phyloP scores from a whole-genome alignment of 108 stramenopile species.

The Schizochytrium sp. region DNA sequence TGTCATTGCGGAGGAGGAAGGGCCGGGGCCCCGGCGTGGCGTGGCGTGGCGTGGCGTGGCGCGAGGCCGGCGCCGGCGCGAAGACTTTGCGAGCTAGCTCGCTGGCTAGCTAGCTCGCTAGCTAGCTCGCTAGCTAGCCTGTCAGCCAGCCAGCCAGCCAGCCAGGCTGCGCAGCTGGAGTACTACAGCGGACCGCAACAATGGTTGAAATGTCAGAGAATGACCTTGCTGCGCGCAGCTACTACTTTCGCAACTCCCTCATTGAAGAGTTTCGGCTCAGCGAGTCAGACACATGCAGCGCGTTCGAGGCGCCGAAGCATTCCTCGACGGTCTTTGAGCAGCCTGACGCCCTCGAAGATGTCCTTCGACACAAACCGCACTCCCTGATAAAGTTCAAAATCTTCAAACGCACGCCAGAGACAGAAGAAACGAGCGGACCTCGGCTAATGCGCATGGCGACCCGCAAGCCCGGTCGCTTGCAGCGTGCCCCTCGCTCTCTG shows the following conservation, averaged over 20 bases:
- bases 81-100: too few relatives aligned
- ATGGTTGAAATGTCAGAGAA: not conserved
- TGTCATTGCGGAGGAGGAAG: too few relatives aligned
- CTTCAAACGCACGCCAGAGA: not conserved
- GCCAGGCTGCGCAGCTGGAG: not conserved
- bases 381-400: not conserved
- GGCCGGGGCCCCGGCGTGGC: too few relatives aligned
- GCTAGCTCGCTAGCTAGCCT: too few relatives aligned
- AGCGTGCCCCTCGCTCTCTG: not conserved
- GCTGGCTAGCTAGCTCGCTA: too few relatives aligned
- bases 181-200: not conserved
- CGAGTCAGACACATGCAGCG: conserved; percentile 14
- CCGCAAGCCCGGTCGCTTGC: not conserved
- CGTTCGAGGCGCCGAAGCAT: not conserved
- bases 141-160: too few relatives aligned
- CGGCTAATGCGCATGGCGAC: not conserved
- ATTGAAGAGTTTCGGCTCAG: not conserved
- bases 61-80: too few relatives aligned
- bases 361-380: conserved; percentile 2
- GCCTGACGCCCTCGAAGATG: not conserved
- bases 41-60: too few relatives aligned
- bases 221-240: not conserved
- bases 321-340: not conserved
- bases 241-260: not conserved
- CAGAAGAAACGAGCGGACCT: not conserved